Evolutionary conservation across 768 basidiomycete species (phyloP), one percentile per base, ranked within the genome.

Genomic region (Tricholoma sp.): DNA sequence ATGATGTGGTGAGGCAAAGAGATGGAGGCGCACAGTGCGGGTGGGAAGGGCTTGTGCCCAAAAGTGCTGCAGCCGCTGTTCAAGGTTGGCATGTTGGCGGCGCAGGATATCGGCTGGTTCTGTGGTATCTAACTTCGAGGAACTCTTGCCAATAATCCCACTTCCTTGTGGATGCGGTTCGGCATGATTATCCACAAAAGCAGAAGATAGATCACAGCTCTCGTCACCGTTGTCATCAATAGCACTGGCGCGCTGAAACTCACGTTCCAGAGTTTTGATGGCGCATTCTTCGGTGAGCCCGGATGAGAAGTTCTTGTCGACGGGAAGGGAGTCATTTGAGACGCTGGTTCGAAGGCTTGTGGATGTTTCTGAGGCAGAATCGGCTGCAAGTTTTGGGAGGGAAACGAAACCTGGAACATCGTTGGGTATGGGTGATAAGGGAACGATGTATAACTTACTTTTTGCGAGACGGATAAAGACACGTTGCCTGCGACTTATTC

Each of bases 381-480:
- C 61, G 29, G 66, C 62, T 21, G 71, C 73, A 4, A 84, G 69
- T 64, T 86, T 90, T 6, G 89, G 88, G 7, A 93, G 70, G 3
- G 83, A 76, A 27, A 88, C 91, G 66, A 88, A 91, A 10, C 84
- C 91, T 92, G 14, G 39, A 18, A 27, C 5, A 35, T 22, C 10
- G 57, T 56, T 18, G 19, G 18, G n/a, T 1, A 41, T 41, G 18
- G n/a, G 19, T n/a, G 4, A n/a, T 4, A 18, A 19, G n/a, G 14
- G n/a, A 41, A 41, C 18, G 39, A 6, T 18, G 18, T 41, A 5
- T 39, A 19, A 41, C 39, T 35, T 63, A 91, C 92, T 77, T 79
- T 86, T 91, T 10, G 93, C 94, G 31, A 94, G 68, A 12, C 78
- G 79, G 39, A 94, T 76, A 63, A 95, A 89, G 1, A 89, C 83